These are phyloP conservation scores for Mrakiaceae sp. DNA, from an alignment of 1,284 basidiomycete genomes.

Conservation along the genomic window DNA sequence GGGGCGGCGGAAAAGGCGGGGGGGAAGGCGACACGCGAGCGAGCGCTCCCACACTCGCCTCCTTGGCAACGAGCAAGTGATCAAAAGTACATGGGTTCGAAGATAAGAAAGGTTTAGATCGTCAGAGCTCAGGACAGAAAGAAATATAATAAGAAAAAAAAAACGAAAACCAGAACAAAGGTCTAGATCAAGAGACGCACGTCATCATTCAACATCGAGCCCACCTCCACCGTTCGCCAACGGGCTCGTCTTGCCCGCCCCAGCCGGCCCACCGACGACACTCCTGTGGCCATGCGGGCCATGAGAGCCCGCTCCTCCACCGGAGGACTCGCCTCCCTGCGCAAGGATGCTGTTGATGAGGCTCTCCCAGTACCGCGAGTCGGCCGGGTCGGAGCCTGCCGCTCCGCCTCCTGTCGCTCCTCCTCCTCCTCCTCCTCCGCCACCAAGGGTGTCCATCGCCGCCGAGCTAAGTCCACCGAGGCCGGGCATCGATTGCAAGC, in stretches of 20 bases:
- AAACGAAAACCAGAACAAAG: too few relatives aligned
- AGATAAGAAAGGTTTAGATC: too few relatives aligned
- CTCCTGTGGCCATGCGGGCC: too few relatives aligned
- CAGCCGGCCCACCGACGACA: neutral
- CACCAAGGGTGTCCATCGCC: neutral
- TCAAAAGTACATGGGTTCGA: too few relatives aligned
- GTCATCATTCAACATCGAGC: too few relatives aligned
- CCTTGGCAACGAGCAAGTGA: too few relatives aligned
- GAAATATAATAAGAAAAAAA: too few relatives aligned
- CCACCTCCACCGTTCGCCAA: neutral
- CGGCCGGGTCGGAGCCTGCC: neutral
- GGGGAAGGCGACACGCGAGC: too few relatives aligned
- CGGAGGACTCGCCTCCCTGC: neutral
- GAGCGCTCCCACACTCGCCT: too few relatives aligned
- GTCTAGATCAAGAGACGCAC: too few relatives aligned
- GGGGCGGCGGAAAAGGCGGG: too few relatives aligned
- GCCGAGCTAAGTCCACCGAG: neutral
- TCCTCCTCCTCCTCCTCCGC: neutral
- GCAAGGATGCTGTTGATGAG: constrained; percentile 8
- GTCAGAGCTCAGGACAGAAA: too few relatives aligned
- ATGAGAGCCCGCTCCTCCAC: neutral
- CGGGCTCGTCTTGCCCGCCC: neutral
- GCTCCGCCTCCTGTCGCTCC: neutral
- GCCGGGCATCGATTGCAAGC: neutral
- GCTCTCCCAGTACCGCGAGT: neutral